Base-by-base conservation (phyloP, 2,329 filamentous ascomycete genomes). In the Monilinia aucupariae region DNA sequence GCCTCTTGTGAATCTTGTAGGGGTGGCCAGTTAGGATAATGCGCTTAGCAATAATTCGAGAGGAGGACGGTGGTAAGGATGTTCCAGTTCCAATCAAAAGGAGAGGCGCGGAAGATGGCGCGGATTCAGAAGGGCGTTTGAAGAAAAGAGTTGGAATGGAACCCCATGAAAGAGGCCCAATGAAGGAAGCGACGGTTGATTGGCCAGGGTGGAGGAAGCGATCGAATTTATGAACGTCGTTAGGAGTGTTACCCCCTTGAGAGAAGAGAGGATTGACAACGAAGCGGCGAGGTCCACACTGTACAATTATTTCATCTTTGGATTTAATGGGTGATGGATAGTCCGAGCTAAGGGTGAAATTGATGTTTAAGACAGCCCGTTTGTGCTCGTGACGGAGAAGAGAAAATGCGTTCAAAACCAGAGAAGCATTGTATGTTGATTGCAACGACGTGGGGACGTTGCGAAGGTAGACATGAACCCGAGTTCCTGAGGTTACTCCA, bases 1-100 rank as follows among this genome's bases (percentile, higher is more conserved):
- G 82, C 77, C 89, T 92, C 83, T 96, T 97, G 85, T 99, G 91
- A 75, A 99, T 99, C 79, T 99, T 96, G 82, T 91, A 97, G 0
- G 96, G 94, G 74, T 99, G 93, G 20, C 94, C 96, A 0, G 94
- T 96, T 63, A 99, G 82, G 68, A 97, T 90, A 70, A 96, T 87
- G 59, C 94, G 88, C 79, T 99, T 99, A 71, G 93, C 92, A 65
- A 99, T 86, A 62, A 99, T 88, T 47, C 94, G 88, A 72, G 74
- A 85, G 73, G 76, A 92, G 75, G 74, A 88, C 3, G 92, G 90
- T 0, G 92, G 86, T 20, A 97, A 82, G 7, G 90, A 86, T 0
- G 94, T 97, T 66, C 96, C 94, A 0, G 90, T 96, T 53, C 84
- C 94, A 63, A 97, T 83, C 56, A 99, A 83, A 47, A 86, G 82